Base-by-base conservation (phyloP, 805 yeast species). In the Starmerella bombicola region DNA sequence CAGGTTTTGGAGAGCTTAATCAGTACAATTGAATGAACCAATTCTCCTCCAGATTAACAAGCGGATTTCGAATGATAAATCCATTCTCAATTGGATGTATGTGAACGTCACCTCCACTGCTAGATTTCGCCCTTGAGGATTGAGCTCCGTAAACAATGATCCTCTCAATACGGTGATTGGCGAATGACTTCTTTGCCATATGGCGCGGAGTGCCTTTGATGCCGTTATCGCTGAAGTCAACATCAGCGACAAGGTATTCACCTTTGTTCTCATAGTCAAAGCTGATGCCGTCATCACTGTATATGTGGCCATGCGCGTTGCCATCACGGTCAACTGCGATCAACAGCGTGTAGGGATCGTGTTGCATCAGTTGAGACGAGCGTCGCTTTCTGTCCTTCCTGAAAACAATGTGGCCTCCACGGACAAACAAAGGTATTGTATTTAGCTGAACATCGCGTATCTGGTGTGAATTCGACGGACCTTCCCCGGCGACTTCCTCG, bases 231-330 rank as follows among this genome's bases (percentile, higher is more conserved):
- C 48, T 48, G n/a, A 30, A 39, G 13, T 23, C 33, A 25, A 81
- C 66, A 2, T 63, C 52, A 2, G 73, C 54, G 33, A 63, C 57
- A 3, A 74, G 40, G 52, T 47, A 77, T 21, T 73, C 76, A 5
- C 78, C 80, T 2, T 61, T 49, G 21, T 18, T 40, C 24, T 57
- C 46, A 55, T 74, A 74, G 33, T 65, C 70, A 50, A 70, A 81
- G 0, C 86, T 67, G 50, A 77, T 80, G 13, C 93, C 95, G 59
- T 86, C 97, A 57, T 86, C 97, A 28, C 80, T 59, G 57, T 85
- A 86, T 24, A 86, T 56, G 15, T 62, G 58, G 2, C 81, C 80
- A 0, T 59, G 58, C 0, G 86, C 84, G 5, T 52, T 48, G 1
- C 76, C 77, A 2, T 61, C 51, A 2, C 54, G 49, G 37, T 51